Evolutionary conservation across 1,139 yeast species (phyloP), one percentile per base, ranked within the genome.

Genomic region (Spathaspora sp.): DNA sequence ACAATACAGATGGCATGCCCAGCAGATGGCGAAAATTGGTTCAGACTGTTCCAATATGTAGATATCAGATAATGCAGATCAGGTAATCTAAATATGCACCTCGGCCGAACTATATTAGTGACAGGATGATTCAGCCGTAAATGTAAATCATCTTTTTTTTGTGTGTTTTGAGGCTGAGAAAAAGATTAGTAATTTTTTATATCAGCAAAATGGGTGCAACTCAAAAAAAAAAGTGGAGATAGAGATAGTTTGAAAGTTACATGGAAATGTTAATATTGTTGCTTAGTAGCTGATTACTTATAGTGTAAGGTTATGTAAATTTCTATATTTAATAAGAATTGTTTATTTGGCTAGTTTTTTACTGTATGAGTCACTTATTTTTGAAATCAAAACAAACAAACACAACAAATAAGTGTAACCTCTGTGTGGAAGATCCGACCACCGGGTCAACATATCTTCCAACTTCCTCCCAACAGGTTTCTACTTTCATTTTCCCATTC

Each of bases 121-220:
- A 15, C 36, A 31, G 18, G 29, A 26, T 26, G 36, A 31, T 31
- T 31, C 36, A 31, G 36, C 36, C 36, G 36, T 13, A 13, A 31
- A 27, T 27, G 7, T 13, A 15, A 15, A 29, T 6, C 16, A 7
- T 15, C 6, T n/a, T 13, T 6, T 15, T 31, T 31, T 31, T 29
- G 7, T 29, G n/a, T 31, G 6, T 7, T 13, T 13, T 13, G 36
- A 13, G 36, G 36, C 36, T 31, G 36, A 31, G n/a, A n/a, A n/a
- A 13, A 31, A 31, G 36, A 31, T 31, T 13, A 31, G 18, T 13
- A 31, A 31, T 31, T 31, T 31, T 15, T 31, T 31, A 15, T 13
- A 6, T 31, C 15, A 31, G 18, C 18, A 31, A 31, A 8, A 31
- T 31, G 36, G 36, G 36, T 31, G 36, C 36, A 31, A 31, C 13